These are phyloP conservation scores for Camelina sativa DNA, from an alignment of 345 rosid genomes.

Conservation along the genomic window DNA sequence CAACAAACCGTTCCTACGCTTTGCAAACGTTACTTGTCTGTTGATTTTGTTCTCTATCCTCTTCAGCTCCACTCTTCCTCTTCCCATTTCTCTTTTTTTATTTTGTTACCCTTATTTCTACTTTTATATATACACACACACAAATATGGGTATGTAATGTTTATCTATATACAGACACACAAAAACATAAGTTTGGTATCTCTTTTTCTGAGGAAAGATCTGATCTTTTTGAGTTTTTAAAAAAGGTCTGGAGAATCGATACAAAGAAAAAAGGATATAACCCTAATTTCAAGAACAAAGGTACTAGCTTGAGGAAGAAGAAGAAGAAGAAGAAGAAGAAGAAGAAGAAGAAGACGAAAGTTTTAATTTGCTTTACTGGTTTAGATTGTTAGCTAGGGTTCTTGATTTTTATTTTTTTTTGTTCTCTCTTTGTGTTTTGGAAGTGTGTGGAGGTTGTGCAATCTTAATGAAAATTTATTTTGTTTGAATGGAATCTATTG, in stretches of 20 bases:
- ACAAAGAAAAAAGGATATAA: not conserved
- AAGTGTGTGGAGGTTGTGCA: constrained; percentile 33
- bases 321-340: constrained; percentile 3
- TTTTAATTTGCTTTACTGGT: not conserved
- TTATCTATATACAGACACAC: constrained; percentile 44
- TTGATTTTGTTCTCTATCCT: constrained; percentile 99
- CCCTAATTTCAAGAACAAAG: constrained; percentile 40
- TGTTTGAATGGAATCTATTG: constrained; percentile 29
- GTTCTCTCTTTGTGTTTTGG: constrained; percentile 18
- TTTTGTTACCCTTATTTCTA: constrained; percentile 9
- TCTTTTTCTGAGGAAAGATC: constrained; percentile 37
- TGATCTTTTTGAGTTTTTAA: constrained; percentile 25
- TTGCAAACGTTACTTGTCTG: constrained; percentile 98
- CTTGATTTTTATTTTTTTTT: not conserved
- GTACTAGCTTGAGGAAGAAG: constrained; percentile 21
- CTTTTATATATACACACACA: constrained; percentile 25
- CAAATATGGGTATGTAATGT: constrained; percentile 32
- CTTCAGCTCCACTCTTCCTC: constrained; percentile 98
- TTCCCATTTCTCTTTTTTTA: constrained; percentile 65
- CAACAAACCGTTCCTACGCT: constrained; percentile 92
- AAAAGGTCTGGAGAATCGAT: not conserved
- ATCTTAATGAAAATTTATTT: constrained; percentile 8
- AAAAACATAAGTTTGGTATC: constrained; percentile 34
- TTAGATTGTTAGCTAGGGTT: constrained; percentile 14
- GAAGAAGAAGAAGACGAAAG: constrained; percentile 2